Conservation (phyloP, 768 basidiomycete species). For the Collybia sp. region DNA sequence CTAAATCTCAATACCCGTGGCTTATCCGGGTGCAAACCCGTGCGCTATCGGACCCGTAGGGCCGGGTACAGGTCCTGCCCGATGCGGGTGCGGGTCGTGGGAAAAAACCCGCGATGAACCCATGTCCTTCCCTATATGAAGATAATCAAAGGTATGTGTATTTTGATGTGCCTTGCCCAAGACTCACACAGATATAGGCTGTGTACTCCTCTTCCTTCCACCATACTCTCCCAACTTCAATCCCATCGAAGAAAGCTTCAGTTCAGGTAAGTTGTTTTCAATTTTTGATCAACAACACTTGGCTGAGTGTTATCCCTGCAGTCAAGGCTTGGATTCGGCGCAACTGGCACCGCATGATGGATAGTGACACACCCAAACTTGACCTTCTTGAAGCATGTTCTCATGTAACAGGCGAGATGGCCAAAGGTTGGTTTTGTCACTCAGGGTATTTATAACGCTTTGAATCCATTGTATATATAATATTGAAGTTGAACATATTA, state of each 20-base stretch:
- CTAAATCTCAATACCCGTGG: too few species aligned
- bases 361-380: neutral
- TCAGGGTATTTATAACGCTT: slow-evolving; percentile 13
- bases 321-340: slow-evolving; percentile 20
- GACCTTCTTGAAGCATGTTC: slow-evolving; percentile 11
- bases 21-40: too few species aligned
- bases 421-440: slow-evolving; percentile 15
- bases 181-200: slow-evolving; percentile 8
- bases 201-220: slow-evolving; percentile 19
- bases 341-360: slow-evolving; percentile 5
- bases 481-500: neutral
- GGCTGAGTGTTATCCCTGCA: slow-evolving; percentile 1
- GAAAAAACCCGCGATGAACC: too few species aligned
- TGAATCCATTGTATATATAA: neutral
- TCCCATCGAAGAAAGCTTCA: slow-evolving; percentile 29
- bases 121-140: too few species aligned
- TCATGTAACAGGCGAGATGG: slow-evolving; percentile 14
- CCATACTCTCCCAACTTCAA: slow-evolving; percentile 32
- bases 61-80: too few species aligned
- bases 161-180: too few species aligned
- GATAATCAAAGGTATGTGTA: too few species aligned
- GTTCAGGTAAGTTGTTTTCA: slow-evolving; percentile 10
- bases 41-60: too few species aligned
- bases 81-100: too few species aligned
- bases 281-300: neutral